phyloP scores from a whole-genome alignment of 2,329 filamentous ascomycete genomes.

The Sporothrix sp. region DNA sequence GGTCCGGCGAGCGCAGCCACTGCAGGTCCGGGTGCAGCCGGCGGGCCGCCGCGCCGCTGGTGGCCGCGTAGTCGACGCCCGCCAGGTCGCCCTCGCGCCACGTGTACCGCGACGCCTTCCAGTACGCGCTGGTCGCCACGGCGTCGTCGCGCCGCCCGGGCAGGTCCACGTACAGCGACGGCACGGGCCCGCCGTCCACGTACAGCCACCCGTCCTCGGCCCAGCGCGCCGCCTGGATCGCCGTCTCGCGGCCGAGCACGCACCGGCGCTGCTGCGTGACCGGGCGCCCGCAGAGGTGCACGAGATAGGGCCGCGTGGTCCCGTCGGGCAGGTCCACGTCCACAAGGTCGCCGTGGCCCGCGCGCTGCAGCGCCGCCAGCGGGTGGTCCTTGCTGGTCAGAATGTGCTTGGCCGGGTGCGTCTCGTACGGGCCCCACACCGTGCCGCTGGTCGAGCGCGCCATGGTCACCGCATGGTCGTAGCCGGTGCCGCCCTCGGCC shows the following conservation, averaged over 20 bases:
- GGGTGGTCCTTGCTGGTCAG: constrained; percentile 44
- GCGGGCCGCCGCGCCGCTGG: constrained; percentile 23
- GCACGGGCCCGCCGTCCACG: constrained; percentile 47
- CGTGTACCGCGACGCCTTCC: constrained; percentile 38
- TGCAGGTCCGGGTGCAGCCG: constrained; percentile 43
- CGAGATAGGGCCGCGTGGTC: constrained; percentile 35
- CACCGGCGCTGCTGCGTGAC: constrained; percentile 42
- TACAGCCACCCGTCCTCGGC: constrained; percentile 52
- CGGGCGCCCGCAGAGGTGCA: constrained; percentile 43
- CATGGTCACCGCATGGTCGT: constrained; percentile 50
- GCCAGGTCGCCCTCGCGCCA: constrained; percentile 32
- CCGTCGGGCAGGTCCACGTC: constrained; percentile 34
- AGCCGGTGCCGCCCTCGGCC: constrained; percentile 51
- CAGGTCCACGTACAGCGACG: constrained; percentile 43
- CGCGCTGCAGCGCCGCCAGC: constrained; percentile 40
- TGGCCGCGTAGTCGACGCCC: constrained; percentile 36
- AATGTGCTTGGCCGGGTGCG: constrained; percentile 48
- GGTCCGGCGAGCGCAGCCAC: constrained; percentile 47
- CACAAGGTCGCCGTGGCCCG: constrained; percentile 43
- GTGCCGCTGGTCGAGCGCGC: constrained; percentile 34
- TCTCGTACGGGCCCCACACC: constrained; percentile 53
- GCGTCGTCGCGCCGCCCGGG: constrained; percentile 35
- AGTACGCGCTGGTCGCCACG: constrained; percentile 29
- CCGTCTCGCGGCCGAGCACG: constrained; percentile 45
- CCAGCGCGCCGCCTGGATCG: constrained; percentile 52